Evolutionary conservation across 2,329 filamentous ascomycete species (phyloP), one percentile per base, ranked within the genome.

Genomic region (Cercospora berteroae): DNA sequence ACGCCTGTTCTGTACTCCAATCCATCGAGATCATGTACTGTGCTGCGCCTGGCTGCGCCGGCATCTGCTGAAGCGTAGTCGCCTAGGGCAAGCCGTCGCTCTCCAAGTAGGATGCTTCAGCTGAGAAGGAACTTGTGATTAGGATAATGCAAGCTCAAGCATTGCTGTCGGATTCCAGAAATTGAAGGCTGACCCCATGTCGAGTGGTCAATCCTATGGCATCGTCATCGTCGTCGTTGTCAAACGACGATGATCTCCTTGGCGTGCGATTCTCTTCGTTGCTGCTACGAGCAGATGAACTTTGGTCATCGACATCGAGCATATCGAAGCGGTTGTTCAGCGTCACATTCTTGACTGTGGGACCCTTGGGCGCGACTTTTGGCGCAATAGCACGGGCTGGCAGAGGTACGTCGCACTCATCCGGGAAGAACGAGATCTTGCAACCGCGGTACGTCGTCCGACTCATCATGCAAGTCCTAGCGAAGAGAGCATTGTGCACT

Each of bases 391-490:
- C 63, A 18, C 67, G 71, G 13, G 64, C 58, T 2, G 75, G 80
- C 58, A 90, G 77, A 0, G 88, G 84, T 65, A 85, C 83, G 42
- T 87, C 86, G 75, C 92, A 96, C 72, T 94, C 90, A 73, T 96
- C 92, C 0, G 81, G 78, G 68, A 84, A 88, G 84, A 88, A 94
- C 13, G 89, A 87, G 71, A 96, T 90, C 69, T 84, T 88, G 67
- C 84, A 87, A 23, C 86, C 84, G 75, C 89, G 92, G 81, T 95
- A 96, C 31, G 84, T 84, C 13, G 86, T 87, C 65, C 80, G 78
- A 65, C 80, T 83, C 86, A 90, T 89, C 89, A 96, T 91, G 80
- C 92, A 95, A 9, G 87, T 91, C 18, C 87, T 86, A 8, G 92
- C 91, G 78, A 89, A 92, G 62, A 92, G 84, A 10, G 92, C 90